These are phyloP conservation scores for Adansonia grandidieri DNA, from an alignment of 441 rosid species.

Conservation along the genomic window DNA sequence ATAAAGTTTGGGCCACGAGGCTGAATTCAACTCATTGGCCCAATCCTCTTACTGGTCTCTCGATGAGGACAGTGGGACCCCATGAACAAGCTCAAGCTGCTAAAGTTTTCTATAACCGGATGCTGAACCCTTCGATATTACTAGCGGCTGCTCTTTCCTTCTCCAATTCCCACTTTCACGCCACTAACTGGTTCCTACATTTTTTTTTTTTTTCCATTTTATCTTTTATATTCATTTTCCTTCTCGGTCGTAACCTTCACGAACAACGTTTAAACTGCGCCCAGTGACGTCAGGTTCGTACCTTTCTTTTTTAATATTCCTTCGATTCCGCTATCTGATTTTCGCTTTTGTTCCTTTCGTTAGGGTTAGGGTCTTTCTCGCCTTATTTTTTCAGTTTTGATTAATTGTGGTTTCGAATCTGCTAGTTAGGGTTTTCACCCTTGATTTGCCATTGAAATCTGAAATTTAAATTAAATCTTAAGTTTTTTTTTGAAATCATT, in stretches of 20 bases:
- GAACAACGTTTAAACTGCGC: background rate
- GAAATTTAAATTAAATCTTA: background rate
- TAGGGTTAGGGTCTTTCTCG: slow-evolving; percentile 16
- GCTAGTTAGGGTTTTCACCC: background rate
- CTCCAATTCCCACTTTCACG: background rate
- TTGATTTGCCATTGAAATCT: background rate
- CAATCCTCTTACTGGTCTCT: background rate
- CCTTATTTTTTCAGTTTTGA: background rate
- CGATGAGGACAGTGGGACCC: no score
- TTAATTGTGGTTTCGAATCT: background rate
- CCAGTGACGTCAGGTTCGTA: slow-evolving; percentile 10
- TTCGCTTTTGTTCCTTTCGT: background rate
- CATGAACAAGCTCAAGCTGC: no score
- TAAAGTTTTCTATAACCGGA: background rate
- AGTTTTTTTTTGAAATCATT: background rate
- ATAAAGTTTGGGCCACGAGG: background rate
- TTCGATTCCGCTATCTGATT: background rate
- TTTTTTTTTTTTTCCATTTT: no score
- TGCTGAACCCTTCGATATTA: background rate
- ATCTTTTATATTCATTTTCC: background rate
- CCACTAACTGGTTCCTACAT: background rate
- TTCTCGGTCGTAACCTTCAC: background rate
- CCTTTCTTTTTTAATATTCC: background rate
- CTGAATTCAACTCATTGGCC: background rate
- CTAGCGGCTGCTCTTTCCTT: slow-evolving; percentile 6